Conservation (phyloP, 768 basidiomycete genomes). For the Clathrus columnatus region DNA sequence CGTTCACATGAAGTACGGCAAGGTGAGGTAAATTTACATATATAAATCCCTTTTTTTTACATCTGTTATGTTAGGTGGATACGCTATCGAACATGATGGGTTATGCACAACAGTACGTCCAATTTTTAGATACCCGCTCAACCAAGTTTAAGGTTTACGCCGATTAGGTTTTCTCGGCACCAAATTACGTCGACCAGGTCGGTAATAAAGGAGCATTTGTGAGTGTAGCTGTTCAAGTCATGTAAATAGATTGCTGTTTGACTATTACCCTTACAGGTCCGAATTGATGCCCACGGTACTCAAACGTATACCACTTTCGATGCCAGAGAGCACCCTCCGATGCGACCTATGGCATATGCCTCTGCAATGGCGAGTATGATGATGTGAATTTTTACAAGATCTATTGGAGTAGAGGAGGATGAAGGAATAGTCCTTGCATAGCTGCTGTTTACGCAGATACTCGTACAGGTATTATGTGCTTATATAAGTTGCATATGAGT, state of each 20-base stretch:
- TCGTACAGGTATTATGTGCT: no score
- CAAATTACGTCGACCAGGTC: constrained; percentile 88
- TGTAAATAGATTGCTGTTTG: constrained; percentile 1
- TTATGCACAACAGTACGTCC: constrained; percentile 77
- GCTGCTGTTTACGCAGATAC: no score
- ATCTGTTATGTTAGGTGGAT: constrained; percentile 52
- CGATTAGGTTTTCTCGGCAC: constrained; percentile 82
- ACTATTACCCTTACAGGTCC: constrained; percentile 43
- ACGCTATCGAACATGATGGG: constrained; percentile 90
- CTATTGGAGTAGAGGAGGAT: neutral
- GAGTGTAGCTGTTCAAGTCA: constrained; percentile 28
- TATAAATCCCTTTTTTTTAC: neutral
- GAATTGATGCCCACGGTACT: constrained; percentile 70
- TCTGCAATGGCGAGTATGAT: constrained; percentile 57
- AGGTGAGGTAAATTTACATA: constrained; percentile 34
- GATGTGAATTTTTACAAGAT: constrained; percentile 38
- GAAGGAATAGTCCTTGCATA: no score
- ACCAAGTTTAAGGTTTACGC: constrained; percentile 9
- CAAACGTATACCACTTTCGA: constrained; percentile 75
- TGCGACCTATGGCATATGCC: constrained; percentile 91
- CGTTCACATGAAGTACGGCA: constrained; percentile 96
- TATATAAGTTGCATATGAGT: no score
- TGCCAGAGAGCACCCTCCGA: constrained; percentile 77
- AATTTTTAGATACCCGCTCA: constrained; percentile 11
- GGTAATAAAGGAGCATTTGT: constrained; percentile 92